Base-by-base conservation (phyloP, 192 early-diverging fungal species). In the Podila verticillata region DNA sequence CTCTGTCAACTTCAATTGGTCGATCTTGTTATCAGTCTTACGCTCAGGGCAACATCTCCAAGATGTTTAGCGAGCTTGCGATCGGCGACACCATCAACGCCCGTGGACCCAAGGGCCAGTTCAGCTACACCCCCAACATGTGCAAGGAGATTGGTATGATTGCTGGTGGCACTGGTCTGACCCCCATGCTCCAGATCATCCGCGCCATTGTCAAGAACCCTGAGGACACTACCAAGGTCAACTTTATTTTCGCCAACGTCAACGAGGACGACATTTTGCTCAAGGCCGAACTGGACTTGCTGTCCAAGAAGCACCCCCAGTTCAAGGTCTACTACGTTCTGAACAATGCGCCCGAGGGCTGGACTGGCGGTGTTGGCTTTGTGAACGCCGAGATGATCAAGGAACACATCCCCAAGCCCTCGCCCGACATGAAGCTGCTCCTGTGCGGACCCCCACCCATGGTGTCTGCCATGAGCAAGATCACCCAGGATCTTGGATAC, bases 71-170 rank as follows among this genome's bases (percentile, higher is more conserved):
- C 54, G 83, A 86, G 28, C 86, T 98, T 51, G 54, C 84, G 51
- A 80, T 96, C 34, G 95, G 95, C 57, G 92, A 97, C 57, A 81
- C 74, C 28, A 87, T 97, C 63, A 80, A 85, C 30, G 90, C 94
- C 24, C 89, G 89, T 57, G 96, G 96, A 9, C 96, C 96, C 13
- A 96, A 96, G 85, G 96, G 96, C 26, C 86, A 90, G 49, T 97
- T 97, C 86, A 89, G 84, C 70, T 97, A 97, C 85, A 87, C 81
- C 22, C 36, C 87, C 22, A 92, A 91, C 80, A 73, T 90, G 74
- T 82, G 83, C 63, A 49, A 85, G 32, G 65, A 88, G 48, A 84
- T 93, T 57, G 89, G 85, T 24, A 73, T 95, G 87, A 81, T 95
- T 74, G 91, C 91, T 51, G 92, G 92, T 28, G 92, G 93, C n/a